Evolutionary conservation across 164 flowering plant genomes (phyloP).

Genomic region (Taxillus chinensis): DNA sequence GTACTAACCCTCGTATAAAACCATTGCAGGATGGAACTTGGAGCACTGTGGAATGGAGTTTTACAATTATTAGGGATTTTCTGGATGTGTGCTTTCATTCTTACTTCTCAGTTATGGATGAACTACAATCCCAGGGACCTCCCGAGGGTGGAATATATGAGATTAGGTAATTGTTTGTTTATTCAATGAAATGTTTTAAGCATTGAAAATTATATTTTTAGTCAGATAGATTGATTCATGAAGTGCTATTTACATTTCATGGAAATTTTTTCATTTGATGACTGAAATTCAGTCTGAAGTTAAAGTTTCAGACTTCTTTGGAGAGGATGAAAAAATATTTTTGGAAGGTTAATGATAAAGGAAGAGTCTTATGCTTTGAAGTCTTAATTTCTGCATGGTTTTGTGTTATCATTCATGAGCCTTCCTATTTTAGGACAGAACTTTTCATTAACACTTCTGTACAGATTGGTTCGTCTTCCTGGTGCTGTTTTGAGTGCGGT

Average conservation of each 20-base stretch:
- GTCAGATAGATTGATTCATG: too few relatives aligned
- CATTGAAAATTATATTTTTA: neutral
- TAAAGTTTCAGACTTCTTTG: too few relatives aligned
- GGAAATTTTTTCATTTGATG: too few relatives aligned
- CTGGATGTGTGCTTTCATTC: conserved; percentile 61
- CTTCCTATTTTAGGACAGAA: neutral
- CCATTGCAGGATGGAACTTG: conserved; percentile 68
- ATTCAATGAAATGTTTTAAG: neutral
- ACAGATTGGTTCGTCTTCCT: conserved; percentile 63
- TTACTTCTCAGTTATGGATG: conserved; percentile 66
- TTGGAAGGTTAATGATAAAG: too few relatives aligned
- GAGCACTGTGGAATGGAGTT: conserved; percentile 53
- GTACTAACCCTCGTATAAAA: neutral
- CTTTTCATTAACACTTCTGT: neutral
- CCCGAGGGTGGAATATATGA: conserved; percentile 50
- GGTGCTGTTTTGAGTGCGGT: conserved; percentile 47
- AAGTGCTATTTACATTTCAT: too few relatives aligned
- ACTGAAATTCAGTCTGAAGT: too few relatives aligned
- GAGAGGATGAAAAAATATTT: too few relatives aligned
- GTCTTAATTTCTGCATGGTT: too few relatives aligned
- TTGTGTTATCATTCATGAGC: neutral
- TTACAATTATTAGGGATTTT: conserved; percentile 59
- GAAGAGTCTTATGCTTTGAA: too few relatives aligned
- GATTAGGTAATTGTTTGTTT: conserved; percentile 42
- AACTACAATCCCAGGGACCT: conserved; percentile 38